phyloP scores from a whole-genome alignment of 164 flowering plant genomes.

The Magnolia officinalis region DNA sequence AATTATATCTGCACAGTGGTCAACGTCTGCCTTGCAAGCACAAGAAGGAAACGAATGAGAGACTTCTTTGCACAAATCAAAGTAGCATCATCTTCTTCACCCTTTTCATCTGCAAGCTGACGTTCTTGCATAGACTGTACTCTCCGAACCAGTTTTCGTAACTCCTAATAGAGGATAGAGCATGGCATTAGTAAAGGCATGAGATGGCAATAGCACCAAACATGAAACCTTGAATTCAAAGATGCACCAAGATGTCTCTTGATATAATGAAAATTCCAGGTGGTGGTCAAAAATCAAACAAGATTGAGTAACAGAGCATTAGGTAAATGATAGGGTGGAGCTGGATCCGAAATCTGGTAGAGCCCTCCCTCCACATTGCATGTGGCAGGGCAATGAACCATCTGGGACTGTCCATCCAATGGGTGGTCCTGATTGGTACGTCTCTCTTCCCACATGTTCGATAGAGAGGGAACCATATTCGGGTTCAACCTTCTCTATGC shows the following conservation, averaged over 20 bases:
- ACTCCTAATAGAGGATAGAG: conserved; percentile 37
- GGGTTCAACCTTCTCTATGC: too few relatives aligned
- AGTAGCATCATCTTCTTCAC: conserved; percentile 22
- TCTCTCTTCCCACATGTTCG: too few relatives aligned
- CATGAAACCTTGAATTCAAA: neutral
- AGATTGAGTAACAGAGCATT: neutral
- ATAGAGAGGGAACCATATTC: too few relatives aligned
- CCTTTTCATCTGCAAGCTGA: conserved; percentile 30
- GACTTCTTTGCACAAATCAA: conserved; percentile 41
- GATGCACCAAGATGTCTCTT: neutral
- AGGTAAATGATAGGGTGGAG: too few relatives aligned
- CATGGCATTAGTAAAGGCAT: neutral
- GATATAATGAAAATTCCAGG: neutral
- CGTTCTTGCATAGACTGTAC: conserved; percentile 44
- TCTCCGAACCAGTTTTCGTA: conserved; percentile 62
- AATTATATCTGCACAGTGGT: conserved; percentile 8
- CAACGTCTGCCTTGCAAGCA: conserved; percentile 47
- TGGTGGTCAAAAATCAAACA: neutral
- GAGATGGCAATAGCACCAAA: neutral
- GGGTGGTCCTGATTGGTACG: too few relatives aligned
- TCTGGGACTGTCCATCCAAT: neutral
- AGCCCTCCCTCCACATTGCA: neutral
- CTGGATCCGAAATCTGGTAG: neutral
- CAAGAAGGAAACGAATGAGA: conserved; percentile 51
- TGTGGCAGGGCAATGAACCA: neutral